Percentiles rank a stretch among this genome's conserved stretches.
These are phyloP conservation scores for Paracamarosporium sp. DNA, from an alignment of 2,329 filamentous ascomycete genomes.

Conservation along the genomic window DNA sequence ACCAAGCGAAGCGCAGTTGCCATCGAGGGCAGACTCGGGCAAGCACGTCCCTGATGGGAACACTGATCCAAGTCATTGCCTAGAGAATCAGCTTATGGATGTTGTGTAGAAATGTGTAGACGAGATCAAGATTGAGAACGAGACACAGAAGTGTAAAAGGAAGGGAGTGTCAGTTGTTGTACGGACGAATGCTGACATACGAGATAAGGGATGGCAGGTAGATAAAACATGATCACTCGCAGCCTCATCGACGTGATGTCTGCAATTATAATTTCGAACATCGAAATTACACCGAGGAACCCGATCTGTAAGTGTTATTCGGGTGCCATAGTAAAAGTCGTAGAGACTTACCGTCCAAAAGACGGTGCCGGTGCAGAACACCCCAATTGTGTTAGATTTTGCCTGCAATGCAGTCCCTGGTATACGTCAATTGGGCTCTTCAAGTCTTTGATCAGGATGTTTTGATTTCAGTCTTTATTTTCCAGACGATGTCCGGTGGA, in stretches of 20 bases:
- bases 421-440: background rate
- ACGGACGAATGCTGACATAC: background rate
- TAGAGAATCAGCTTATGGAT: background rate
- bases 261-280: conserved; percentile 2
- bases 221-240: background rate
- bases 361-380: background rate
- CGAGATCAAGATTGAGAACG: too few species aligned
- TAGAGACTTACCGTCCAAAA: background rate
- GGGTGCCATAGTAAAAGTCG: too few species aligned
- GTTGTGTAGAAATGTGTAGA: background rate
- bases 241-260: background rate
- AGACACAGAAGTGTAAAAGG: too few species aligned
- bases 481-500: too few species aligned
- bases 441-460: background rate
- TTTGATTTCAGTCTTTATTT: too few species aligned
- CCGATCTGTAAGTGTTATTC: background rate
- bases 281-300: background rate
- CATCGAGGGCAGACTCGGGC: background rate
- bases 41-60: background rate
- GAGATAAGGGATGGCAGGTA: background rate
- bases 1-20: background rate
- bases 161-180: too few species aligned
- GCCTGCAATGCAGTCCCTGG: background rate
- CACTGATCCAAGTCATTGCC: background rate
- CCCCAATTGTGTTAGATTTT: background rate